Conservation (phyloP, 2,329 filamentous ascomycete genomes). For the Hypoxylon sp. region DNA sequence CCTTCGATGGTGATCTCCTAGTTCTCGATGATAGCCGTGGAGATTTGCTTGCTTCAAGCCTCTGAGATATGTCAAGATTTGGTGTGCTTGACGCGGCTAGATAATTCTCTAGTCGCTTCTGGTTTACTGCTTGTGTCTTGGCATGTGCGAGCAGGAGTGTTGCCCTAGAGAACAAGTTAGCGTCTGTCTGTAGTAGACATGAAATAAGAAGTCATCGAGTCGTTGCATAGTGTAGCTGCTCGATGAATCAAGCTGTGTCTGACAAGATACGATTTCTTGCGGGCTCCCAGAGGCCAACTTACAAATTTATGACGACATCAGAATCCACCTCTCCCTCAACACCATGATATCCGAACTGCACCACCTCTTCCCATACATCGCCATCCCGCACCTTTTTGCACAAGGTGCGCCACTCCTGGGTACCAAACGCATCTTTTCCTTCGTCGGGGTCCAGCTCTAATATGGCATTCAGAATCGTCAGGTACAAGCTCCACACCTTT, state of each 20-base stretch:
- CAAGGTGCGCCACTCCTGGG: conserved; percentile 85
- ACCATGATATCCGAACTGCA: conserved; percentile 88
- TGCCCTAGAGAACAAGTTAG: conserved; percentile 69
- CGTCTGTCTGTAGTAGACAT: background rate
- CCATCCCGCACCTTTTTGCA: conserved; percentile 90
- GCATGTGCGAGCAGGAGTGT: conserved; percentile 94
- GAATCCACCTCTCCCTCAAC: conserved; percentile 92
- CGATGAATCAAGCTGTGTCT: background rate
- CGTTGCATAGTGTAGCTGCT: background rate
- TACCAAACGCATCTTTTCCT: conserved; percentile 89
- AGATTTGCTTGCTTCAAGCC: conserved; percentile 67
- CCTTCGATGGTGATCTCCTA: conserved; percentile 62
- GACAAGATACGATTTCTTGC: background rate
- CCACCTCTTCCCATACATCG: conserved; percentile 94
- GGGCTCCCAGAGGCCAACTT: conserved; percentile 55
- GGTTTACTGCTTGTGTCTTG: conserved; percentile 84
- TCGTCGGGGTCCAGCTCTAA: conserved; percentile 91
- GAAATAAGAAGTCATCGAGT: background rate
- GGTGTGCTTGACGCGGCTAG: conserved; percentile 83
- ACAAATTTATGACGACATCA: conserved; percentile 93
- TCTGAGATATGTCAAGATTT: conserved; percentile 78
- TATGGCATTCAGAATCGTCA: conserved; percentile 92
- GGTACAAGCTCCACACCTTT: conserved; percentile 97
- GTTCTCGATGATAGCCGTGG: conserved; percentile 49
- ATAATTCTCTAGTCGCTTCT: conserved; percentile 89